These are phyloP conservation scores for Mallotus nudiflorus DNA, from an alignment of 345 rosid genomes.

Conservation along the genomic window DNA sequence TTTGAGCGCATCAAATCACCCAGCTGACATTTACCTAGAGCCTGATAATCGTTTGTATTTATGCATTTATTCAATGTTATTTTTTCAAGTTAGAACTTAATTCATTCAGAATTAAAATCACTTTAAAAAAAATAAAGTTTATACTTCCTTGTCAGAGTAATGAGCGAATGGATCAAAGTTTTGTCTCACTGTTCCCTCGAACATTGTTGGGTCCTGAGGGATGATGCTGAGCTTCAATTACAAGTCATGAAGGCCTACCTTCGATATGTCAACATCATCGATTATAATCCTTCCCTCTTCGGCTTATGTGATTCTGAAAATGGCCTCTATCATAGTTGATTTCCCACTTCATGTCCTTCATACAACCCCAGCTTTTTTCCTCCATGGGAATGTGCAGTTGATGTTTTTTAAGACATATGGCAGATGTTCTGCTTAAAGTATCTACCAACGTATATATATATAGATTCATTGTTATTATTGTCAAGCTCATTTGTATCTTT, in stretches of 20 bases:
- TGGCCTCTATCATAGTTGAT: conserved; percentile 84
- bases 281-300: conserved; percentile 81
- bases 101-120: too few relatives aligned
- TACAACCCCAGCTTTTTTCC: conserved; percentile 83
- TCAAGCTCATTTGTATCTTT: too few relatives aligned
- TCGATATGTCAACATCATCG: conserved; percentile 68
- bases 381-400: conserved; percentile 77
- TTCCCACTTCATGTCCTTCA: conserved; percentile 98
- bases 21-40: conserved; percentile 81
- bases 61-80: too few relatives aligned
- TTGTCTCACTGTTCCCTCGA: too few relatives aligned
- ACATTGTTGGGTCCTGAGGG: conserved; percentile 97
- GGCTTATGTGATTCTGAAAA: conserved; percentile 89
- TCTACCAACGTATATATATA: too few relatives aligned
- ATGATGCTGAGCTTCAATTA: conserved; percentile 89
- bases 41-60: too few relatives aligned
- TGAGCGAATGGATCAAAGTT: conserved; percentile 69
- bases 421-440: conserved; percentile 88
- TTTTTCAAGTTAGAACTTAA: too few relatives aligned
- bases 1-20: conserved; percentile 66
- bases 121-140: too few relatives aligned
- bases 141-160: conserved; percentile 59
- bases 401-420: conserved; percentile 81
- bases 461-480: too few relatives aligned
- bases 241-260: conserved; percentile 86